A percentile compares a stretch with the other conserved stretches of the same genome.
These are phyloP conservation scores for Cucurbita ficifolia DNA, from an alignment of 306 rosid species.

Conservation along the genomic window DNA sequence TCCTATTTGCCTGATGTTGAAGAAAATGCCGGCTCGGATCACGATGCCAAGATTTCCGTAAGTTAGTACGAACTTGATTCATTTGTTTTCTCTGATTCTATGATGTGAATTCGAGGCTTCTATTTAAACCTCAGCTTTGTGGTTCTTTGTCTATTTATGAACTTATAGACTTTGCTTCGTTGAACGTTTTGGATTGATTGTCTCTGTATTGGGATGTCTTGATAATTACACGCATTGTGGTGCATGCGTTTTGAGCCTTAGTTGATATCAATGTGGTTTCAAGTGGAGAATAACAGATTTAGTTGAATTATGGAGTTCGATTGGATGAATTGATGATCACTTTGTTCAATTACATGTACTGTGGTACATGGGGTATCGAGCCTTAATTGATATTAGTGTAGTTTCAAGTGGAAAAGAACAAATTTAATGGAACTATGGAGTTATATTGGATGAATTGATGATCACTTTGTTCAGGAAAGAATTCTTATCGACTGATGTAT, in stretches of 20 bases:
- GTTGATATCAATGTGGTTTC: neutral
- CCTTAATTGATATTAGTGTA: neutral
- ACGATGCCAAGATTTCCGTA: constrained; percentile 33
- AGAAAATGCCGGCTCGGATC: constrained; percentile 18
- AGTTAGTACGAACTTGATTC: constrained; percentile 17
- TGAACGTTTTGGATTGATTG: neutral
- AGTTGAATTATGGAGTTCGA: neutral
- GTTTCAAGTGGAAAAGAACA: neutral
- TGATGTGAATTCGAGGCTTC: neutral
- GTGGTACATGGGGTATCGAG: neutral
- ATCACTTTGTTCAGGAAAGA: neutral
- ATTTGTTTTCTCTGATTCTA: neutral
- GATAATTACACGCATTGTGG: neutral
- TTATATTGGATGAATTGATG: neutral
- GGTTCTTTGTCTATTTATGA: neutral
- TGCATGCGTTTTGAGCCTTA: neutral
- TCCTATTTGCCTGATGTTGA: constrained; percentile 74
- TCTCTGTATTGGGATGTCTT: neutral
- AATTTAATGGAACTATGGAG: neutral
- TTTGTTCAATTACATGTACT: neutral
- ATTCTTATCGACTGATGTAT: neutral
- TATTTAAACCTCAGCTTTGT: neutral
- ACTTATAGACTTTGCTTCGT: neutral
- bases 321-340: neutral
- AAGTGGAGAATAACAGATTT: neutral